Conservation (phyloP, 345 rosid species). For the Kandelia obovata region DNA sequence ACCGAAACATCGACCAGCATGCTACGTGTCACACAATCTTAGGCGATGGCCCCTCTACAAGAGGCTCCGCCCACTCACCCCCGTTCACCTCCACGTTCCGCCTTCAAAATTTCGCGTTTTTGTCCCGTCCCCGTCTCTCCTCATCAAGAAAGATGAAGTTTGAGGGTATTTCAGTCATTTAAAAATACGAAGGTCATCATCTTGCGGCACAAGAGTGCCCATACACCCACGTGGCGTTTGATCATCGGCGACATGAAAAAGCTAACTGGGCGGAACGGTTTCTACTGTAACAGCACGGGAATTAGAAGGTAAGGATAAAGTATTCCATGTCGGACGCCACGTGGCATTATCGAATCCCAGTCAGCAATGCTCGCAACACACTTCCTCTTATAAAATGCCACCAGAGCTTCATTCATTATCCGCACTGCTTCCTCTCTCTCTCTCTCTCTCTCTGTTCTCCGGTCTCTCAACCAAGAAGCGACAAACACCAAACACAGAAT, state of each 20-base stretch:
- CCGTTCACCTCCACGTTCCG: not conserved
- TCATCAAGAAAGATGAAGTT: not conserved
- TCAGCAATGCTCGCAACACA: conserved; percentile 26
- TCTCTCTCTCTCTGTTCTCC: no score
- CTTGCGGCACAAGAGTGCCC: no score
- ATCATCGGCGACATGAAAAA: no score
- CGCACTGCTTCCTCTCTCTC: no score
- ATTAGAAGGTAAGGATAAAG: not conserved
- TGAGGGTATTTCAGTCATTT: not conserved
- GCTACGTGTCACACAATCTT: conserved; percentile 11
- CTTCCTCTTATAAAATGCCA: conserved; percentile 36
- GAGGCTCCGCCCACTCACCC: not conserved
- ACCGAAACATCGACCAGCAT: not conserved
- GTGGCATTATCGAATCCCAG: conserved; percentile 20
- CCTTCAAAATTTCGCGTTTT: not conserved
- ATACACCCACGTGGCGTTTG: no score
- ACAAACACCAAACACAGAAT: not conserved
- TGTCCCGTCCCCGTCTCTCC: not conserved
- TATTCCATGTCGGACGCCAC: conserved; percentile 3
- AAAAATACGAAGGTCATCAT: no score
- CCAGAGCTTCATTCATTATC: not conserved
- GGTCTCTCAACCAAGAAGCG: not conserved
- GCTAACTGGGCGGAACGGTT: no score
- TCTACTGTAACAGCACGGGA: conserved; percentile 2
- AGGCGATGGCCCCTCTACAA: not conserved